A percentile compares a stretch with the other conserved stretches of the same genome.
Evolutionary conservation across 1,139 yeast species (phyloP).

Genomic region (Pichia sp.): DNA sequence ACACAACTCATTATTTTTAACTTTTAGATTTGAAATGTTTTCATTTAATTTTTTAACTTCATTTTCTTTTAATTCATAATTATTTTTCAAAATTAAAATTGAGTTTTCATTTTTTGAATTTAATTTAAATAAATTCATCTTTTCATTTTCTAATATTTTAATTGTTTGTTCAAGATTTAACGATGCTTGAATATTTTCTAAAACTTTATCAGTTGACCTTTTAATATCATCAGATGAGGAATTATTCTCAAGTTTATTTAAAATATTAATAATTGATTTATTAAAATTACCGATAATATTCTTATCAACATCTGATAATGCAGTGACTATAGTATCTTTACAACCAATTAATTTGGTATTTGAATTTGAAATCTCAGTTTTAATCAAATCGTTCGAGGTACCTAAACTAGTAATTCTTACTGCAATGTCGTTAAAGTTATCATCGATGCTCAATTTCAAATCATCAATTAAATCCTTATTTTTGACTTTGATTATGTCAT

Average conservation of each 20-base stretch:
- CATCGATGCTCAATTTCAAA: constrained; percentile 1
- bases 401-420: constrained; percentile 2
- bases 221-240: background rate
- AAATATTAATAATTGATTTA: background rate
- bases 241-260: background rate
- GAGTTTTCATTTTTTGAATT: background rate
- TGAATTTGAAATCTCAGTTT: background rate
- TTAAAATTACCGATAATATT: background rate
- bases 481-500: background rate
- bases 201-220: background rate
- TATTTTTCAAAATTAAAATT: background rate
- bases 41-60: background rate
- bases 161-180: background rate
- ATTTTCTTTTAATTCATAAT: background rate
- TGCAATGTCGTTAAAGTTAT: constrained; percentile 9
- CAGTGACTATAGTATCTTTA: background rate
- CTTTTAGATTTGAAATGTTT: background rate
- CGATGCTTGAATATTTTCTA: background rate
- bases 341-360: background rate
- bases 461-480: background rate
- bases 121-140: background rate
- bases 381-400: constrained; percentile 1
- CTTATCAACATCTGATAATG: constrained; percentile 9
- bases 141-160: background rate
- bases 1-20: background rate